Base-by-base conservation (phyloP, 257 asterid genomes). In the Sherardia arvensis region DNA sequence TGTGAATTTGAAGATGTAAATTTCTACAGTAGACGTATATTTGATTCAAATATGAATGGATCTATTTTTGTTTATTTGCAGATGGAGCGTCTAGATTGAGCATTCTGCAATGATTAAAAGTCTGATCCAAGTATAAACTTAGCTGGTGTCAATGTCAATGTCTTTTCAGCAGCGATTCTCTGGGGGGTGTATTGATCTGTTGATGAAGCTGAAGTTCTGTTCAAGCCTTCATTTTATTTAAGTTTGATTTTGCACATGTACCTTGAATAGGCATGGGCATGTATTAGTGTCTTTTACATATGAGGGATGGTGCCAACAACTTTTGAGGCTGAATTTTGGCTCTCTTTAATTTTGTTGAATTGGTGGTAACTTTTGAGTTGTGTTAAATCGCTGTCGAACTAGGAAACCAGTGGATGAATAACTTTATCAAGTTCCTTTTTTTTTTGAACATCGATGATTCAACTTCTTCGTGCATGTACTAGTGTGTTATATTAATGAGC, bases 11-110 rank as follows among this genome's bases (percentile, higher is more conserved):
- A 84, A 89, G 95, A 86, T 85, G 89, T 86, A 83, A 9, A 38
- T 38, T 38, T 38, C 47, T 38, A 14, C 51, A 43, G 20, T 43
- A 43, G 7, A 43, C 51, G 14, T 15, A 2, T 43, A n/a, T 15
- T 43, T 10, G 17, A 17, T 28, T 29, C 8, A 7, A 38, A 15
- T 48, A 12, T 32, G 4, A 33, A 58, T 43, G 27, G 10, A n/a
- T 38, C 23, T 45, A 34, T 21, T 51, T 49, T 23, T 27, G 40
- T 53, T 62, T 62, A 59, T 78, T 49, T 36, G 72, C 85, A 89
- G 95, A 86, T 81, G 89, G 87, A 83, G 76, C 81, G 75, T 45
- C 70, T 89, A 26, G 95, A 83, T 25, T 89, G 75, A 81, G 80
- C 59, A n/a, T 74, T 58, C 27, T 23, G 21, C 33, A 22, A 2